Base-by-base conservation (phyloP, 1,284 basidiomycete genomes). In the Ganoderma sinense region DNA sequence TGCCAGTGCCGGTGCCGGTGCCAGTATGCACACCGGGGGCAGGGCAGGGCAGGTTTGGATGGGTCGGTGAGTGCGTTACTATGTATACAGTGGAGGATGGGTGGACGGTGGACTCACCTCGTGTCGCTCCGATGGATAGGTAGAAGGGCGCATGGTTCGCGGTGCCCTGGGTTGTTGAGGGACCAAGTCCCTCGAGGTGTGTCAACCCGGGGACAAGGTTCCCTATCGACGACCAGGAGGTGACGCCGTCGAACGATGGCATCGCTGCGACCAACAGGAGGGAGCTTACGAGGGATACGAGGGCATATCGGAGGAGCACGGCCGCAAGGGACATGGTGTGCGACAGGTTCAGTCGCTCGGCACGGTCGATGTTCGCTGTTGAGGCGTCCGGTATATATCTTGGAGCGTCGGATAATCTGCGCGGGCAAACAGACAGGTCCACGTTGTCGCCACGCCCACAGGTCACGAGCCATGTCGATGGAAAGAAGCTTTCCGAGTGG, bases 171-270 rank as follows among this genome's bases (percentile, higher is more conserved):
- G 62, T 68, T 1, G 69, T 31, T 40, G 64, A 67, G 18, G 82
- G 76, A 2, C 82, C 83, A 16, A 85, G 74, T 5, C 85, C 87
- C 73, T 88, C 82, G 64, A 90, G 82, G 63, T 79, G 77, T 3
- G 84, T 80, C 62, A 86, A 80, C 8, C 85, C 85, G 26, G 87
- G 84, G 20, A 89, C 85, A 23, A 89, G 80, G 55, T 81, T 83
- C n/a, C 84, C 83, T 33, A 88, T 85, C 10, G 79, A 76, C 5
- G 77, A 76, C 70, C 83, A 81, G 45, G 82, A 78, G 31, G 80
- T 79, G 65, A 84, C 75, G 36, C 80, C 81, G 51, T 87, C 84
- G 81, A 85, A 89, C 26, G 84, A 82, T 10, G 88, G 87, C 45
- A 88, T 76, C 8, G 81, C 82, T 20, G 74, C 61, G 33, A 82